Conservation (phyloP, 78 protist species). For the Dictyostelium purpureum region DNA sequence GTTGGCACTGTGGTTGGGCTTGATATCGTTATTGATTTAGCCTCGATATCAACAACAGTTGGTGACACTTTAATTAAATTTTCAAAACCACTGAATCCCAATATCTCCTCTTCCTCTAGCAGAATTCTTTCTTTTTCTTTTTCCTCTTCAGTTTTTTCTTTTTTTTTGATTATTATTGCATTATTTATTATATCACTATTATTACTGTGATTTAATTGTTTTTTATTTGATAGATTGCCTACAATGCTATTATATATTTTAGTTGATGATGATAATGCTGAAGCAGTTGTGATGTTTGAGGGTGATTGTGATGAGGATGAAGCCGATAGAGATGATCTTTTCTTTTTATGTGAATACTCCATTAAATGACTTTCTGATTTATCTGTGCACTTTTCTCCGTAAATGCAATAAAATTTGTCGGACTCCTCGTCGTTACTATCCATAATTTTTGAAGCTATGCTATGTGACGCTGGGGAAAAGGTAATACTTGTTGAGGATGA, state of each 20-base stretch:
- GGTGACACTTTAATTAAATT: no score
- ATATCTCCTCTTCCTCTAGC: no score
- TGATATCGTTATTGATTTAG: no score
- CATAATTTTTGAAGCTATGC: not conserved
- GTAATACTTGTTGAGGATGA: not conserved
- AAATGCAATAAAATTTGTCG: not conserved
- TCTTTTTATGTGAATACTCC: constrained; percentile 4
- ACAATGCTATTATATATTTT: no score
- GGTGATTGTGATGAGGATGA: not conserved
- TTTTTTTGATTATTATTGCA: no score
- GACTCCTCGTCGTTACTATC: not conserved
- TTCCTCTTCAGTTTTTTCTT: no score
- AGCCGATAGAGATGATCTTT: not conserved
- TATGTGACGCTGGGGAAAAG: not conserved
- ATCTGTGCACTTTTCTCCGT: constrained; percentile 30
- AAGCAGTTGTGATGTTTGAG: not conserved
- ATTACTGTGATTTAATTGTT: not conserved
- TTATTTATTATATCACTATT: not conserved
- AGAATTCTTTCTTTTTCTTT: no score
- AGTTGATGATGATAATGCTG: not conserved
- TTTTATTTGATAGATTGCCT: not conserved
- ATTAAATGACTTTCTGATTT: not conserved
- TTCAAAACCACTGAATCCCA: no score
- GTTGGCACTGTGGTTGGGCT: not conserved
- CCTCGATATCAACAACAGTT: no score